Evolutionary conservation across 2,329 filamentous ascomycete species (phyloP), one percentile per base, ranked within the genome.

Genomic region (Pseudogymnoascus sp.): DNA sequence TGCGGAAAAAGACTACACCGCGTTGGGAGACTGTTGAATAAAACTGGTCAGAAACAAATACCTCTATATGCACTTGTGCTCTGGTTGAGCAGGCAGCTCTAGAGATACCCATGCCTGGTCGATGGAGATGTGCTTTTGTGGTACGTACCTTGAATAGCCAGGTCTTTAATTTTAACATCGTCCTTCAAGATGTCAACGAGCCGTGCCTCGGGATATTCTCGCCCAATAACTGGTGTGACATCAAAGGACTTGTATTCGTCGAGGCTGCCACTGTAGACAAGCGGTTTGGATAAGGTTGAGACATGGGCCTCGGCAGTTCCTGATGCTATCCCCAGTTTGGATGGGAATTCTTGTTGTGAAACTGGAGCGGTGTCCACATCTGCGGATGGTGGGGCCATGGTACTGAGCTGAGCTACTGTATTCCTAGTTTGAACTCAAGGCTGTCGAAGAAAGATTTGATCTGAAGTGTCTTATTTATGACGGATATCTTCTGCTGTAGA

Each of bases 1-100:
- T 77, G 53, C 81, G 78, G 72, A 83, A 82, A 72, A 83, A 83
- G 16, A 82, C 78, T 0, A 84, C 80, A 1, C 81, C 80, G 6
- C 80, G 76, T 65, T 81, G 77, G 2, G 80, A 82, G 59, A 83
- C 81, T 81, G 46, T 26, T 28, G 2, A 50, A n/a, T n/a, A 24
- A 26, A 28, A 26, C 12, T 26, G 6, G 43, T 50, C 12, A 50
- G 22, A 26, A 26, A 43, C 38, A 40, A 16, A 40, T 40, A 10
- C 6, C 16, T 43, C 16, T 22, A 5, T 11, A 22, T 12, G 1
- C 40, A 12, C 2, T 11, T 8, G n/a, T 16, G 8, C 2, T 41
- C 16, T 41, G 19, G 10, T 19, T 19, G 10, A 11, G 2, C 16
- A 11, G 10, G 31, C 16, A 4, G n/a, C 38, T 10, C 10, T 6